phyloP scores from a whole-genome alignment of 352 stramenopile species.

The Phytophthora constricta region DNA sequence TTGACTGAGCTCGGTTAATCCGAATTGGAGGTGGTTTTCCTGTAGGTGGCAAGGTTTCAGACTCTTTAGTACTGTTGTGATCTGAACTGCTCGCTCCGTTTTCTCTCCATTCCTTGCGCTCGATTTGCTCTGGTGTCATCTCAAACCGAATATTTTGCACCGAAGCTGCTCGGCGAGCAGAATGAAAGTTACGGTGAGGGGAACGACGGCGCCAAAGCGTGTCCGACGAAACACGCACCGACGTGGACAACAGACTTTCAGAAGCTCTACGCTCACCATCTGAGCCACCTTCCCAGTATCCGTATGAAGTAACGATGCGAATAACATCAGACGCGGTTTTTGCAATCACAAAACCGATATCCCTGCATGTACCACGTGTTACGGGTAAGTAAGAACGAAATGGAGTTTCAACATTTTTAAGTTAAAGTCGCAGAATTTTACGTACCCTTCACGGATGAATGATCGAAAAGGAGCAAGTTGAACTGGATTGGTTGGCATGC shows the following conservation, averaged over 20 bases:
- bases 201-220: constrained; percentile 45
- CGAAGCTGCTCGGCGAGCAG: constrained; percentile 21
- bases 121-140: constrained; percentile 15
- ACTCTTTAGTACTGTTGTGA: constrained; percentile 2
- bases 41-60: constrained; percentile 2
- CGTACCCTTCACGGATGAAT: constrained; percentile 63
- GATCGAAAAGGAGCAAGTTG: constrained; percentile 51
- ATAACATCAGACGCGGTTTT: constrained; percentile 56
- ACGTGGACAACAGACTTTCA: constrained; percentile 18
- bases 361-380: constrained; percentile 36
- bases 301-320: constrained; percentile 65
- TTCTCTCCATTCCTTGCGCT: constrained; percentile 4
- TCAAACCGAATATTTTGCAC: constrained; percentile 34
- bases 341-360: constrained; percentile 73
- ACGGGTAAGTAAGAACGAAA: no score
- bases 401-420: constrained; percentile 1
- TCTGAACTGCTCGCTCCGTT: constrained; percentile 3
- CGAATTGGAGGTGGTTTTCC: constrained; percentile 5
- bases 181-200: constrained; percentile 37
- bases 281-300: constrained; percentile 42
- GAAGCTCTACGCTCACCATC: constrained; percentile 17
- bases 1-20: constrained; percentile 19
- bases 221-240: constrained; percentile 52
- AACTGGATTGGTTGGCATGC: constrained; percentile 11
- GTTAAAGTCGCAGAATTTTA: background rate